Base-by-base conservation (phyloP, 164 flowering plant species). In the Hamamelis virginiana region DNA sequence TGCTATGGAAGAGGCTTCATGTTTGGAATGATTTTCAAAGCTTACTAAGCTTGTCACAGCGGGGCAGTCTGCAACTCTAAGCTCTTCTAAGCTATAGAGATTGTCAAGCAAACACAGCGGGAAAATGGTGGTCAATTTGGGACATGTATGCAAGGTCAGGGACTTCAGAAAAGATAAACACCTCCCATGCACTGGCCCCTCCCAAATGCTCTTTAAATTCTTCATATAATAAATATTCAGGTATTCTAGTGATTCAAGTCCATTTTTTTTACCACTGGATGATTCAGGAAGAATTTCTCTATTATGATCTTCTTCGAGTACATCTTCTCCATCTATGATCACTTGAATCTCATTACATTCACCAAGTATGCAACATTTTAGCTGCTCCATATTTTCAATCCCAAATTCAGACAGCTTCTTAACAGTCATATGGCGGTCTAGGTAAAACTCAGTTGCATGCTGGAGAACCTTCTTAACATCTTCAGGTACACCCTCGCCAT, bases 1-100 rank as follows among this genome's bases (percentile, higher is more conserved):
- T 70, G 52, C 59, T 66, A 33, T 38, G 38, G 21, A 63, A 18
- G 15, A 19, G 1, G 13, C 4, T 23, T 43, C 3, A 19, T 45
- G 22, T 10, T 38, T 9, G 1, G 51, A 21, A 55, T 21, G 26
- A 14, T 23, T n/a, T 4, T 57, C 38, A 23, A 28, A 22, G 23
- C 43, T 56, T n/a, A 67, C 70, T 52, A 67, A 1, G 59, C 51
- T 41, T 12, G 1, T 5, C 28, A 57, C 19, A 6, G 13, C 21
- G 0, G 57, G 59, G 58, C 70, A 67, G 47, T 67, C 70, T 67
- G 43, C 51, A 4, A 67, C 62, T 38, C 1, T 5, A 18, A 67
- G 62, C 51, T 56, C 70, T 38, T 43, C 62, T 57, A 67, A 67
- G 50, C 43, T 67, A n/a, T 1, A 0, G 44, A 67, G 51, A 38